Evolutionary conservation across 2,329 filamentous ascomycete species (phyloP).

Genomic region (Fusarium buxicola): DNA sequence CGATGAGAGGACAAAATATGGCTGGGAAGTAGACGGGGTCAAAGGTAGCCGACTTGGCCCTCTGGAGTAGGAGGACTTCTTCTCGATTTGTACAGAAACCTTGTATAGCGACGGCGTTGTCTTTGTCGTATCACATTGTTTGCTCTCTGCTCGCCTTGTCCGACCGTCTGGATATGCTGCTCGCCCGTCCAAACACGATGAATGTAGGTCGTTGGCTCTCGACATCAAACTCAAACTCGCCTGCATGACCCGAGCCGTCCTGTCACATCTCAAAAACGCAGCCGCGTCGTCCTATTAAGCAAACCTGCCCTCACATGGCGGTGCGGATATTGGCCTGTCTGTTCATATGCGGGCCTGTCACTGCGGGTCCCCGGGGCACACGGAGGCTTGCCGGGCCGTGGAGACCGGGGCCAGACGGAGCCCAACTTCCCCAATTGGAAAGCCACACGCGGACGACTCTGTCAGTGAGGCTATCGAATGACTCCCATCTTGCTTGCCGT

Average conservation of each 20-base stretch:
- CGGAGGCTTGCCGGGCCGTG: conserved; percentile 18
- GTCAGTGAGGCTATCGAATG: conserved; percentile 31
- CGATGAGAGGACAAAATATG: conserved; percentile 8
- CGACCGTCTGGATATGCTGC: conserved; percentile 11
- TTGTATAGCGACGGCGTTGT: conserved; percentile 3
- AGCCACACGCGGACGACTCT: conserved; percentile 31
- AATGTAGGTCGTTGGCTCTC: conserved; percentile 22
- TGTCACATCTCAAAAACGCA: conserved; percentile 26
- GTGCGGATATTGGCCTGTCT: conserved; percentile 26
- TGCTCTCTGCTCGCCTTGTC: conserved; percentile 13
- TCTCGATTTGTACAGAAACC: conserved; percentile 6
- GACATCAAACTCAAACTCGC: conserved; percentile 11
- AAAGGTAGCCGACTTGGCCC: conserved; percentile 16
- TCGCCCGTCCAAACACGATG: conserved; percentile 4
- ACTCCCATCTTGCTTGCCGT: conserved; percentile 5
- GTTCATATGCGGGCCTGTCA: conserved; percentile 3
- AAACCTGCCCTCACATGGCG: conserved; percentile 28
- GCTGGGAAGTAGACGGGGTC: conserved; percentile 1
- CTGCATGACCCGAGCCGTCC: conserved; percentile 23
- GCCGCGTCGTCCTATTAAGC: conserved; percentile 27
- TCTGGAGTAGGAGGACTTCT: conserved; percentile 20
- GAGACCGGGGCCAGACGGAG: conserved; percentile 26
- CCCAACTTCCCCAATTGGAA: conserved; percentile 17
- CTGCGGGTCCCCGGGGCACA: conserved; percentile 31
- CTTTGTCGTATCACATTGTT: conserved; percentile 19